Conservation (phyloP, 768 basidiomycete genomes). For the Suillus sp. region DNA sequence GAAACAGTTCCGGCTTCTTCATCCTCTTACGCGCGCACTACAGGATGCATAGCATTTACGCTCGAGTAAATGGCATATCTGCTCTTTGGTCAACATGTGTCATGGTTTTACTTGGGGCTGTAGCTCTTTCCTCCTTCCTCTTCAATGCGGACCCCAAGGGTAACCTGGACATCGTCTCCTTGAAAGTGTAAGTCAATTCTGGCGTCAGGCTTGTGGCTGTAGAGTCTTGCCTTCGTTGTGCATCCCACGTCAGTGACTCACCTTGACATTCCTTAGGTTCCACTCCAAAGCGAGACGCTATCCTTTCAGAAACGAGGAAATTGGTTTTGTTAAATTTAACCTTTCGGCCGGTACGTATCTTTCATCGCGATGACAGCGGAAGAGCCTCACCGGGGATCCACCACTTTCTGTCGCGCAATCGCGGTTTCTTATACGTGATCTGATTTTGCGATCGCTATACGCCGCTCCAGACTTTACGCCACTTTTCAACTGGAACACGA, state of each 20-base stretch:
- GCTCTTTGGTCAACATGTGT: conserved; percentile 73
- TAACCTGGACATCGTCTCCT: conserved; percentile 55
- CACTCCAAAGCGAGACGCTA: conserved; percentile 55
- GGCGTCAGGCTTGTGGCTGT: conserved; percentile 10
- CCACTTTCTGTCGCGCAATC: conserved; percentile 9
- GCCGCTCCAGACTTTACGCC: conserved; percentile 66
- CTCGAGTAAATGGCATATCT: conserved; percentile 74
- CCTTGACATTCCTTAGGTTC: conserved; percentile 36
- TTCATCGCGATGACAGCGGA: conserved; percentile 28
- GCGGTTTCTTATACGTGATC: conserved; percentile 8
- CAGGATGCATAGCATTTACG: conserved; percentile 68
- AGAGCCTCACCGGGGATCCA: conserved; percentile 26
- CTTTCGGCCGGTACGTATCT: conserved; percentile 66
- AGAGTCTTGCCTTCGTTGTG: conserved; percentile 14
- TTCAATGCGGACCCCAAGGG: conserved; percentile 62
- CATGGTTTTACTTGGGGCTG: conserved; percentile 68
- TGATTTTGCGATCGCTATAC: conserved; percentile 3
- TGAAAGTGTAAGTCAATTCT: conserved; percentile 70
- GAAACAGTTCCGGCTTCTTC: background rate
- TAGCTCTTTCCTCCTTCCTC: conserved; percentile 74
- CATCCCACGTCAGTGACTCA: conserved; percentile 19
- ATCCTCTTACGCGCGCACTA: background rate
- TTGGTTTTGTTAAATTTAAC: conserved; percentile 81
- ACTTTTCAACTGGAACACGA: conserved; percentile 96
- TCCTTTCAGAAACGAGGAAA: conserved; percentile 66